A percentile compares a stretch with the other conserved stretches of the same genome.
These are phyloP conservation scores for Neurospora pannonica DNA, from an alignment of 495 filamentous ascomycete genomes.

Conservation along the genomic window DNA sequence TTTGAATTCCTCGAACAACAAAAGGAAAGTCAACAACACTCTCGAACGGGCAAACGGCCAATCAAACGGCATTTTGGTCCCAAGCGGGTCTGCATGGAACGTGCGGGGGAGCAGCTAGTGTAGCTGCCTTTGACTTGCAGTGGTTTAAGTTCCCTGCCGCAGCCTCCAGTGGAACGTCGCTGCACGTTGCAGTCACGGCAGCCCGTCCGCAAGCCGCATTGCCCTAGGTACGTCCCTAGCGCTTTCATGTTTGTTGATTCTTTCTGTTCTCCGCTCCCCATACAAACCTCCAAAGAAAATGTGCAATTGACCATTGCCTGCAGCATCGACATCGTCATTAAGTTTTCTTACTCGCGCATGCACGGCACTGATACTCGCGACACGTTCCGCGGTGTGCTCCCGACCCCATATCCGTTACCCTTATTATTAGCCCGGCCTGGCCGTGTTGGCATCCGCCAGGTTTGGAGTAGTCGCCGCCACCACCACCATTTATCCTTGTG, in stretches of 20 bases:
- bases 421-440: not conserved
- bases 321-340: not conserved
- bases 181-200: not conserved
- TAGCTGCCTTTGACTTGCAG: conserved; percentile 1
- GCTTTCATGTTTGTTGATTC: conserved; percentile 27
- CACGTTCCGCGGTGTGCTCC: not conserved
- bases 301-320: conserved; percentile 12
- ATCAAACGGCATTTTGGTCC: conserved; percentile 3
- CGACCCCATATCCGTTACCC: not conserved
- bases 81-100: conserved; percentile 10
- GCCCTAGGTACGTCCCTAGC: conserved; percentile 18
- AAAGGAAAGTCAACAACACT: not conserved
- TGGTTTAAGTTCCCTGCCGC: not conserved
- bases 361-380: not conserved
- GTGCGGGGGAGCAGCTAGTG: conserved; percentile 13
- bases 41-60: conserved; percentile 8
- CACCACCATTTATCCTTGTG: not conserved
- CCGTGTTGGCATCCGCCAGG: not conserved
- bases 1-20: not conserved
- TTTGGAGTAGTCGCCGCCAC: conserved; percentile 1
- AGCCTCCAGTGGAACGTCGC: not conserved
- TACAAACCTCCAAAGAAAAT: conserved; percentile 10
- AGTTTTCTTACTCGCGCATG: conserved; percentile 5
- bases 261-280: conserved; percentile 16
- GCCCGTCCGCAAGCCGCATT: conserved; percentile 12